A percentile compares a stretch with the other conserved stretches of the same genome.
phyloP scores from a whole-genome alignment of 2,329 filamentous ascomycete species.

The Chrysoporthe austroafricana region DNA sequence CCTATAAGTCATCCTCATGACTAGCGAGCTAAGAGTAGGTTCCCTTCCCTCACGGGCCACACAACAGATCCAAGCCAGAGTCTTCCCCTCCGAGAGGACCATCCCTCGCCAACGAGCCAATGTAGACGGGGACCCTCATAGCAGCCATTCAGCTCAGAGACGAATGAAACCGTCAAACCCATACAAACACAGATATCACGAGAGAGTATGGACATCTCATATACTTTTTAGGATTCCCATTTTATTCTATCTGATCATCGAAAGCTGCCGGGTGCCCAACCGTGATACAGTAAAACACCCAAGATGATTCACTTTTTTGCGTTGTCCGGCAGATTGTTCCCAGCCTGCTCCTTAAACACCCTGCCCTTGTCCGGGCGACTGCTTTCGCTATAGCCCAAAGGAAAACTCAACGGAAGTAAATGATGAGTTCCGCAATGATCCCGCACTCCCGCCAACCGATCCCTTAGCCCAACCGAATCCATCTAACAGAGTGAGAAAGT shows the following conservation, averaged over 20 bases:
- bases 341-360: constrained; percentile 27
- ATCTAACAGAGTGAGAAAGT: constrained; percentile 22
- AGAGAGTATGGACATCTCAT: neutral
- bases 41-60: neutral
- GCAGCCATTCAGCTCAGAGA: too few relatives aligned
- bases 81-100: too few relatives aligned
- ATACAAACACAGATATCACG: neutral
- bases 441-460: constrained; percentile 6
- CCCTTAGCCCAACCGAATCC: constrained; percentile 17
- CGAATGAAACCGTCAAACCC: neutral
- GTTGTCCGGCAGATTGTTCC: neutral
- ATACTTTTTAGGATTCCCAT: neutral
- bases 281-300: neutral
- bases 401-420: neutral
- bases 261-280: neutral
- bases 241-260: constrained; percentile 1
- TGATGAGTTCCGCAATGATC: constrained; percentile 11
- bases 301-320: neutral
- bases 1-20: too few relatives aligned
- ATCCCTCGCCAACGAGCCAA: too few relatives aligned
- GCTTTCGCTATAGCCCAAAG: neutral
- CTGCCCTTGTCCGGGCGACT: constrained; percentile 6
- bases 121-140: too few relatives aligned
- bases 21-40: too few relatives aligned
- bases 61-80: too few relatives aligned